Evolutionary conservation across 192 early-diverging fungal species (phyloP).

Genomic region (Spinellus fusiger): DNA sequence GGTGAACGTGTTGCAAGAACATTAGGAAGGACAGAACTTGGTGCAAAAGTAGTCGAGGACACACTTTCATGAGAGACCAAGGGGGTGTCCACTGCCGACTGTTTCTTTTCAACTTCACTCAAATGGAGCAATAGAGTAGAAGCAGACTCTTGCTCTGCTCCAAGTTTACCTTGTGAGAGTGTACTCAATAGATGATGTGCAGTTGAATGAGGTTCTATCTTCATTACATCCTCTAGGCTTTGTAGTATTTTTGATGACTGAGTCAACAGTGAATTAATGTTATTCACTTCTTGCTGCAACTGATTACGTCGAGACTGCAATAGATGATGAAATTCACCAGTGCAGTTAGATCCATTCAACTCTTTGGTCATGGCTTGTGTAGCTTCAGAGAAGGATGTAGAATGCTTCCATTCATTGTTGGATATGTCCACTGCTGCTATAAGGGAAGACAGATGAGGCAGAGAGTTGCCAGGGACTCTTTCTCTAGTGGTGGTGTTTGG

Average conservation of each 20-base stretch:
- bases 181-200: background rate
- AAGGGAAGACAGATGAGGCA: background rate
- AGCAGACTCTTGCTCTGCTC: background rate
- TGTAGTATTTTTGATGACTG: slow-evolving; percentile 1
- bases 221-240: background rate
- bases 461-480: too few species aligned
- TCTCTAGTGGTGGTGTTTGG: too few species aligned
- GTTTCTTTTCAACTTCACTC: too few species aligned
- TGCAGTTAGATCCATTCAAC: background rate
- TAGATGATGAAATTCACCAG: slow-evolving; percentile 1
- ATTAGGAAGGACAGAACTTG: too few species aligned
- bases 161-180: background rate
- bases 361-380: background rate
- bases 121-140: too few species aligned
- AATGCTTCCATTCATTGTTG: background rate
- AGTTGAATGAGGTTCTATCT: background rate
- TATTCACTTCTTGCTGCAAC: slow-evolving; percentile 5
- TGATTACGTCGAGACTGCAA: background rate
- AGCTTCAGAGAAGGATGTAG: background rate
- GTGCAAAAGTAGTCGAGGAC: too few species aligned
- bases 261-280: slow-evolving; percentile 5
- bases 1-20: too few species aligned
- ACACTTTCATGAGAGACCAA: too few species aligned
- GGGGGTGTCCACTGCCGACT: too few species aligned
- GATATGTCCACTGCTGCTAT: background rate